A percentile compares a stretch with the other conserved stretches of the same genome.
phyloP scores from a whole-genome alignment of 83 land plant genomes.

The Thuja plicata region DNA sequence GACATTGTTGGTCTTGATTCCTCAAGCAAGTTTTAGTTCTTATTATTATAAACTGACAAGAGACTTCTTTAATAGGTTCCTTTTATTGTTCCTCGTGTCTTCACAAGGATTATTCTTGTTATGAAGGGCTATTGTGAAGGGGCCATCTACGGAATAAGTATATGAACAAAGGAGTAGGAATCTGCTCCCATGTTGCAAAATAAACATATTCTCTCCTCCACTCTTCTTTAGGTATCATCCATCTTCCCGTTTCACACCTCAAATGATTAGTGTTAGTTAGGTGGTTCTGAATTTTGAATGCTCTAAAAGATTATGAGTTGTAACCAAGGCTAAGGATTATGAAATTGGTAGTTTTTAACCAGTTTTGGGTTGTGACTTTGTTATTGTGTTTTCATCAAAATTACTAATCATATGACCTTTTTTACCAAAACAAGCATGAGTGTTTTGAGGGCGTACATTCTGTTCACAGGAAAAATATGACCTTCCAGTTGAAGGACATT shows the following conservation, averaged over 20 bases:
- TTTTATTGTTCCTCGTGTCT: neutral
- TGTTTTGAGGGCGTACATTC: too few species aligned
- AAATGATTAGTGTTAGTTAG: neutral
- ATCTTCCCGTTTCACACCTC: too few species aligned
- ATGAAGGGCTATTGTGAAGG: neutral
- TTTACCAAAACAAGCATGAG: too few species aligned
- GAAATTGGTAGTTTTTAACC: neutral
- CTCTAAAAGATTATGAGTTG: neutral
- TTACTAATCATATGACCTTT: neutral
- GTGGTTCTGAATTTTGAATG: neutral
- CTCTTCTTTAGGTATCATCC: too few species aligned
- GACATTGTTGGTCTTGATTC: neutral
- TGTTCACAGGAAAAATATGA: too few species aligned
- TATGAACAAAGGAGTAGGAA: neutral
- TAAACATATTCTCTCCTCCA: too few species aligned
- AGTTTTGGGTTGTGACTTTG: neutral
- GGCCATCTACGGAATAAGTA: neutral
- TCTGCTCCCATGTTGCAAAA: neutral
- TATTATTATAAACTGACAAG: neutral
- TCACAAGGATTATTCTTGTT: neutral
- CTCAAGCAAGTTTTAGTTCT: neutral
- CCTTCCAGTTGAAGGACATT: too few species aligned
- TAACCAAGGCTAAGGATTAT: neutral
- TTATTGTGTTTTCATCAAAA: neutral
- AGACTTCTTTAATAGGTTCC: neutral